These are phyloP conservation scores for Backusella macrospora DNA, from an alignment of 192 early-diverging fungal species.

Conservation along the genomic window DNA sequence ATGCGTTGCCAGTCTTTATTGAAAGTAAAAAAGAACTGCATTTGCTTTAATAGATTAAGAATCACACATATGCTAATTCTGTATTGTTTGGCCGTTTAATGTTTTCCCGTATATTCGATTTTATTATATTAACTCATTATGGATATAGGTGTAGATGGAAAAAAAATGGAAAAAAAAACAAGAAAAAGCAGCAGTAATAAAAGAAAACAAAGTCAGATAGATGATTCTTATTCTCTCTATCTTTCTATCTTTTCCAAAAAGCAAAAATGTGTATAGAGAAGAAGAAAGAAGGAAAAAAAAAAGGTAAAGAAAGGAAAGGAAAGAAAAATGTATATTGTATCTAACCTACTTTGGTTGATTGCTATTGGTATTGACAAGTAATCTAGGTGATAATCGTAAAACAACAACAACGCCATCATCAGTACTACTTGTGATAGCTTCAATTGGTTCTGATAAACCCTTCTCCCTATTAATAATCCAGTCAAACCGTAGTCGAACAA, in stretches of 20 bases:
- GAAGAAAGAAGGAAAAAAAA: no score
- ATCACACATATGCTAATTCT: no score
- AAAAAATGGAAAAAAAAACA: background rate
- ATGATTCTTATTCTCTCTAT: background rate
- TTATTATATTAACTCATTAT: no score
- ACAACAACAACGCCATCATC: constrained; percentile 32
- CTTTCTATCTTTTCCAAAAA: no score
- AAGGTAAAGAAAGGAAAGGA: background rate
- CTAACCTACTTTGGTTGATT: background rate
- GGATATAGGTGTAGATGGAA: background rate
- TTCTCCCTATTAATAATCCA: constrained; percentile 21
- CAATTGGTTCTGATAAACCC: constrained; percentile 2
- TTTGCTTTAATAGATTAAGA: no score
- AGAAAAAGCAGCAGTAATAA: background rate
- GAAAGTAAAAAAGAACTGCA: no score
- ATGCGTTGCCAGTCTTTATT: no score
- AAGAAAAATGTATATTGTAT: background rate
- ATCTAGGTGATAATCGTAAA: constrained; percentile 17
- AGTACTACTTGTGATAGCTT: constrained; percentile 19
- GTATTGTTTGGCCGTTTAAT: no score
- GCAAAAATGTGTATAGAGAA: no score
- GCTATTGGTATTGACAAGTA: background rate
- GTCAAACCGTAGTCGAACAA: constrained; percentile 27
- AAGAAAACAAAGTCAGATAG: background rate
- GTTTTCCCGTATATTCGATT: no score